phyloP scores from a whole-genome alignment of 257 asterid genomes.

The Perilla frutescens region DNA sequence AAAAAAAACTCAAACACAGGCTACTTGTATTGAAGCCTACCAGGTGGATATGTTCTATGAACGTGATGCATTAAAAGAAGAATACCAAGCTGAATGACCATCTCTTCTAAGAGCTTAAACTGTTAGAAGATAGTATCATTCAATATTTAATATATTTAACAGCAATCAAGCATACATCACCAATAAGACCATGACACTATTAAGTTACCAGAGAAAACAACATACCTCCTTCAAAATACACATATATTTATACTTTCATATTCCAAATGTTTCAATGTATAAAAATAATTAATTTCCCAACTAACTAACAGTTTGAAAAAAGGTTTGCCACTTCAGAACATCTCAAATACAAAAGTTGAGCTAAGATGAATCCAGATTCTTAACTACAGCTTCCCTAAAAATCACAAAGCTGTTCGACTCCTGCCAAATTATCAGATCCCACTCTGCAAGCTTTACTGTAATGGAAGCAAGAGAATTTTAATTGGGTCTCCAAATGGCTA shows the following conservation, averaged over 20 bases:
- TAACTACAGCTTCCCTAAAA: not conserved
- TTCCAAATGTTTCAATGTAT: not conserved
- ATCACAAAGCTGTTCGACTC: not conserved
- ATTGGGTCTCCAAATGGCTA: not conserved
- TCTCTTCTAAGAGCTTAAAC: not conserved
- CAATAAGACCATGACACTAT: conserved; percentile 18
- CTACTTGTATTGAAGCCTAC: not conserved
- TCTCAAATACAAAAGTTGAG: not conserved
- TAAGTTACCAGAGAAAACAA: not conserved
- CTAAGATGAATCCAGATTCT: not conserved
- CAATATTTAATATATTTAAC: not conserved
- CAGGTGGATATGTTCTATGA: not conserved
- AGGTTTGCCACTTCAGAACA: conserved; percentile 13
- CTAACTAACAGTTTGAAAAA: not conserved
- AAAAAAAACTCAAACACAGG: not conserved
- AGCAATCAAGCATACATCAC: conserved; percentile 18
- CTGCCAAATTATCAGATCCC: conserved; percentile 14
- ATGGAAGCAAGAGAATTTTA: not conserved
- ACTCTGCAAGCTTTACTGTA: not conserved
- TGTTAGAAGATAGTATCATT: not conserved
- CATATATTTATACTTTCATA: not conserved
- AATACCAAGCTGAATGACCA: not conserved
- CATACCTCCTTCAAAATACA: conserved; percentile 12
- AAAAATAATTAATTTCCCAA: not conserved
- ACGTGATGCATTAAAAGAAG: not conserved